Evolutionary conservation across 129 eudicot species (phyloP).

Genomic region (Apium graveolens): DNA sequence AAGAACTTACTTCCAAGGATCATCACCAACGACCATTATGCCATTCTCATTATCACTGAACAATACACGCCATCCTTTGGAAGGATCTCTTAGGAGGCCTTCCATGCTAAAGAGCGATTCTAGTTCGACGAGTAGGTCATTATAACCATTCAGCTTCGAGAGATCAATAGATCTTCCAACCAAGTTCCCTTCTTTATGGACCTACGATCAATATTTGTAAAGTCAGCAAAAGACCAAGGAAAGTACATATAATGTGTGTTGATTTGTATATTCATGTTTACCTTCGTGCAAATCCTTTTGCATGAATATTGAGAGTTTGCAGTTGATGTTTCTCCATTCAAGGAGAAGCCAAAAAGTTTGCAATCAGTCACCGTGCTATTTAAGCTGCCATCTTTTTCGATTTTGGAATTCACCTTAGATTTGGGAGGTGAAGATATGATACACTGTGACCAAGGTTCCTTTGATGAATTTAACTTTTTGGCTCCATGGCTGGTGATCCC

Average conservation of each 20-base stretch:
- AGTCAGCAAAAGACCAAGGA: neutral
- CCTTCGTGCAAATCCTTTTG: conserved; percentile 85
- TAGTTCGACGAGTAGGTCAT: conserved; percentile 59
- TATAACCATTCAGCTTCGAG: conserved; percentile 53
- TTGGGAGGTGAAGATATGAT: conserved; percentile 23
- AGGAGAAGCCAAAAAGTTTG: conserved; percentile 64
- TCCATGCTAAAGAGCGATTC: conserved; percentile 82
- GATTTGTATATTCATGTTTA: conserved; percentile 15
- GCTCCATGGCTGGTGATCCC: conserved; percentile 20
- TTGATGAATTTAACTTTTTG: conserved; percentile 17
- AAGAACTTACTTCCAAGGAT: conserved; percentile 80
- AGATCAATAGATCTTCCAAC: conserved; percentile 92
- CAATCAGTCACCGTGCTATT: conserved; percentile 40
- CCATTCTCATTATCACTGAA: conserved; percentile 78
- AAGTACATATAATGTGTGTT: neutral
- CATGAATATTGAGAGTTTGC: conserved; percentile 39
- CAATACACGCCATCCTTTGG: conserved; percentile 67
- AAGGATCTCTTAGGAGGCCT: conserved; percentile 57
- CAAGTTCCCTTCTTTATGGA: conserved; percentile 90
- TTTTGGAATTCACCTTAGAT: conserved; percentile 27
- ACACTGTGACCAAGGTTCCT: conserved; percentile 26
- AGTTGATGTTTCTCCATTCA: conserved; percentile 40
- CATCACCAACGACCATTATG: conserved; percentile 88
- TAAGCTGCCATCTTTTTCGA: conserved; percentile 21
- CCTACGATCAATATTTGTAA: conserved; percentile 27